Conservation (phyloP, 2,329 filamentous ascomycete species). For the Epichloe uncinata region DNA sequence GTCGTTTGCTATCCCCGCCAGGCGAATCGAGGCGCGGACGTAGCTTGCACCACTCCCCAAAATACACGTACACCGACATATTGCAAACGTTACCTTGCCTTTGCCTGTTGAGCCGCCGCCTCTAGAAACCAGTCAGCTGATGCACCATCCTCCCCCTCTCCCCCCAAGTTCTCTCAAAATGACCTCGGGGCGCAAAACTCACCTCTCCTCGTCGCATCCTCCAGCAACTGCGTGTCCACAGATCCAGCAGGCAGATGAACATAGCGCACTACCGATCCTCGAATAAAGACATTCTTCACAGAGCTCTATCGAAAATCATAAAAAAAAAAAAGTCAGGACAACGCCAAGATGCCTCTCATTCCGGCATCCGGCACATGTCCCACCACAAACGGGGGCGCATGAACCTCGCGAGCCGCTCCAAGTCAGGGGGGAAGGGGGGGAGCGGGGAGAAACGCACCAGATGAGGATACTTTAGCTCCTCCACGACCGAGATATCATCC, state of each 20-base stretch:
- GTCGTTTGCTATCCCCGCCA: not conserved
- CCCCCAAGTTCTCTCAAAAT: too few species aligned
- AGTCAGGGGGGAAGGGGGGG: not conserved
- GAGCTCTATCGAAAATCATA: constrained; percentile 35
- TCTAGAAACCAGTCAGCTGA: constrained; percentile 22
- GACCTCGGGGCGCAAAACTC: constrained; percentile 12
- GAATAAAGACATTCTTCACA: constrained; percentile 92
- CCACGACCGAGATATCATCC: constrained; percentile 83
- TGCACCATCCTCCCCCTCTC: not conserved
- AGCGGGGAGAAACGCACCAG: constrained; percentile 40
- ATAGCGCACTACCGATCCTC: constrained; percentile 84
- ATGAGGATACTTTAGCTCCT: constrained; percentile 91
- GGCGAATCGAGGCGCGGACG: not conserved
- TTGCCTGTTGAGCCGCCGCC: constrained; percentile 43
- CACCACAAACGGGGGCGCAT: too few species aligned
- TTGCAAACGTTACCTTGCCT: constrained; percentile 30
- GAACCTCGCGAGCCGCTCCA: too few species aligned
- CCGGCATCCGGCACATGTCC: too few species aligned
- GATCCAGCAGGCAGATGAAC: constrained; percentile 73
- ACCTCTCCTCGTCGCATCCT: constrained; percentile 87
- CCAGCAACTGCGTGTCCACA: constrained; percentile 74
- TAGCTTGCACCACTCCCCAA: not conserved
- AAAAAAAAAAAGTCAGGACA: too few species aligned
- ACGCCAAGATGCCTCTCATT: too few species aligned
- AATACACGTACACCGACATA: not conserved